Evolutionary conservation across 345 rosid genomes (phyloP).

Genomic region (Hibiscus syriacus): DNA sequence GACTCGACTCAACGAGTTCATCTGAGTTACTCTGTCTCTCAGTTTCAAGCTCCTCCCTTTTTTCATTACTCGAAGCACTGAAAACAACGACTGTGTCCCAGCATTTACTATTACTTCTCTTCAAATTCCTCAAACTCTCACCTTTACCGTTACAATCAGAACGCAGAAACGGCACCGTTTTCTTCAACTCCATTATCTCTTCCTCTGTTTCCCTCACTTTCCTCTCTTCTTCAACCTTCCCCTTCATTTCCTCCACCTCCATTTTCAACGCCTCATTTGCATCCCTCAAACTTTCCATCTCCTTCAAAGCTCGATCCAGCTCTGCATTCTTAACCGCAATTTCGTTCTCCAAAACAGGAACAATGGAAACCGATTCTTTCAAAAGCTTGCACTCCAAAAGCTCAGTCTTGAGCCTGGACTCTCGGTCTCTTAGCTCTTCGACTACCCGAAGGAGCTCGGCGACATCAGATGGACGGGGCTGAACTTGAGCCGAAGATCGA

Average conservation of each 20-base stretch:
- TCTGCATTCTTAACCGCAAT: constrained; percentile 35
- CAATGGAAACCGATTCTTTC: constrained; percentile 61
- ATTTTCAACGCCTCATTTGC: constrained; percentile 41
- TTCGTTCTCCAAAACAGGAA: constrained; percentile 60
- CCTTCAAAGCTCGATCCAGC: constrained; percentile 25
- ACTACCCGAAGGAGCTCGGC: constrained; percentile 70
- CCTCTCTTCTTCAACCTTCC: constrained; percentile 26
- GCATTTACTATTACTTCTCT: constrained; percentile 29
- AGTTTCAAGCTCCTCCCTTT: constrained; percentile 34
- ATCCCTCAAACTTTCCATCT: constrained; percentile 31
- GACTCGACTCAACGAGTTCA: constrained; percentile 53
- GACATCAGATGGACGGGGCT: constrained; percentile 77
- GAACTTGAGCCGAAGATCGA: constrained; percentile 92
- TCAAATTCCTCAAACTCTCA: constrained; percentile 44
- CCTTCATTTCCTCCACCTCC: constrained; percentile 23
- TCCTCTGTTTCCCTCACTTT: constrained; percentile 40
- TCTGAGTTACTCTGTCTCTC: constrained; percentile 60
- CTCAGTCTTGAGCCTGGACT: constrained; percentile 61
- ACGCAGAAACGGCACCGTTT: constrained; percentile 20
- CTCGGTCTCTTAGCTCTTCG: constrained; percentile 72
- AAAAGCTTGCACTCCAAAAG: constrained; percentile 63
- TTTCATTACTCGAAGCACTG: constrained; percentile 29
- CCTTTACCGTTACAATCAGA: constrained; percentile 24
- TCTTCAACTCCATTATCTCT: constrained; percentile 27
- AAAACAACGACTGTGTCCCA: neutral